phyloP scores from a whole-genome alignment of 2,329 filamentous ascomycete genomes.

The Leptographium flavum region DNA sequence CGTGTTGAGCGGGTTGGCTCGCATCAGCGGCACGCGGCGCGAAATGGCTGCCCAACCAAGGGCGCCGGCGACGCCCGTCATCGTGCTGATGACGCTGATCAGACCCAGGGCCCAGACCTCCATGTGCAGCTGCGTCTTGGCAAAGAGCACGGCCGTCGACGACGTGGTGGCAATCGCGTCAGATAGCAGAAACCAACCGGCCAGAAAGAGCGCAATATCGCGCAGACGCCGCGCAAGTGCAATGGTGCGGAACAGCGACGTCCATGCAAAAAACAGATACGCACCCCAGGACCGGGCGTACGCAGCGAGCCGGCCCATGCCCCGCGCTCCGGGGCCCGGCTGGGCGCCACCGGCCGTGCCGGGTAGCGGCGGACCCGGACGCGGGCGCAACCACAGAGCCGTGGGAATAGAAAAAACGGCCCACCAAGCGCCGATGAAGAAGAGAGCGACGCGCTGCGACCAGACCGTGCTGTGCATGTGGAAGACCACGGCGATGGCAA shows the following conservation, averaged over 20 bases:
- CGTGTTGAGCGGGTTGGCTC: constrained; percentile 58
- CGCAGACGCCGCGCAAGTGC: constrained; percentile 56
- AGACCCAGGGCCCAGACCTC: constrained; percentile 72
- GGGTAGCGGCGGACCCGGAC: constrained; percentile 72
- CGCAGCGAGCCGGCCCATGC: constrained; percentile 10
- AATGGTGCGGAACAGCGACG: constrained; percentile 66
- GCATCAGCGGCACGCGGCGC: constrained; percentile 44
- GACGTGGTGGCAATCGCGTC: constrained; percentile 92
- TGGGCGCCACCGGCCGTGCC: constrained; percentile 11
- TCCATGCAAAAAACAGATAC: constrained; percentile 78
- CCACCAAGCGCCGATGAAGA: constrained; percentile 87
- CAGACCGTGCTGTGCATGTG: constrained; percentile 64
- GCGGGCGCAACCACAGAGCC: constrained; percentile 71
- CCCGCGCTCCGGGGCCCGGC: constrained; percentile 7
- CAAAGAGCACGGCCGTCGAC: constrained; percentile 87
- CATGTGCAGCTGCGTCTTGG: constrained; percentile 89
- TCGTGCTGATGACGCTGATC: constrained; percentile 85
- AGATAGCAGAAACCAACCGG: constrained; percentile 86
- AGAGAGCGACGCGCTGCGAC: constrained; percentile 74
- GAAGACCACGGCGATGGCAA: constrained; percentile 66
- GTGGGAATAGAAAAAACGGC: constrained; percentile 78
- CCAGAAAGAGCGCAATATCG: constrained; percentile 66
- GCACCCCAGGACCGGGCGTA: constrained; percentile 18
- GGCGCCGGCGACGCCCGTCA: constrained; percentile 71
- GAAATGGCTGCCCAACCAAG: constrained; percentile 81